Conservation (phyloP, 2,329 filamentous ascomycete species). For the Dendryphion nanum region DNA sequence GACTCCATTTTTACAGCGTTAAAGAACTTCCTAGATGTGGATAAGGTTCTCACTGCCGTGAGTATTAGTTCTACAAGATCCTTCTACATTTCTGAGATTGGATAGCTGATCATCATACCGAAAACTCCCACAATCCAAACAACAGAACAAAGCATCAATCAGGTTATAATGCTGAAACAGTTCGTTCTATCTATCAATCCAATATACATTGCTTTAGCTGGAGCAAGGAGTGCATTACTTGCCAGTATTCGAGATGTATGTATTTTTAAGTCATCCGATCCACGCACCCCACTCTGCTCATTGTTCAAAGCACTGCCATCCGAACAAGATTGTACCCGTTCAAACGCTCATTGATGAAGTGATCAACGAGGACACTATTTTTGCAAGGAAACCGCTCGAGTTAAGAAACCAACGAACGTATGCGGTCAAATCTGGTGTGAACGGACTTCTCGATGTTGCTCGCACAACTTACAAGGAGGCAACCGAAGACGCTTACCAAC, state of each 20-base stretch:
- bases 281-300: not conserved
- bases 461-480: conserved; percentile 87
- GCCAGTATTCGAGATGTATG: conserved; percentile 61
- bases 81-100: conserved; percentile 45
- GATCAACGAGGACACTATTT: conserved; percentile 79
- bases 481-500: conserved; percentile 71
- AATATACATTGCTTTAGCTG: conserved; percentile 65
- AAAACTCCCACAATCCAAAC: conserved; percentile 63
- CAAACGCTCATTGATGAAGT: conserved; percentile 63
- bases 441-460: conserved; percentile 83
- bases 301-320: conserved; percentile 57
- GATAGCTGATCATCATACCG: conserved; percentile 70
- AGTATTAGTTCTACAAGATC: not conserved
- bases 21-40: conserved; percentile 73
- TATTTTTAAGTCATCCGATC: conserved; percentile 7
- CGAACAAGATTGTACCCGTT: conserved; percentile 60
- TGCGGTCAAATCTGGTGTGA: conserved; percentile 82
- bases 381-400: conserved; percentile 76
- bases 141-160: conserved; percentile 79
- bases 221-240: conserved; percentile 64
- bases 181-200: conserved; percentile 69
- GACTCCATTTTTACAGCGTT: conserved; percentile 55
- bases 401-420: conserved; percentile 87
- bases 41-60: conserved; percentile 75
- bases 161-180: conserved; percentile 81